Percentiles rank a stretch among this genome's conserved stretches.
Evolutionary conservation across 805 yeast species (phyloP).

Genomic region (Ogataea nakhonphanomensis): DNA sequence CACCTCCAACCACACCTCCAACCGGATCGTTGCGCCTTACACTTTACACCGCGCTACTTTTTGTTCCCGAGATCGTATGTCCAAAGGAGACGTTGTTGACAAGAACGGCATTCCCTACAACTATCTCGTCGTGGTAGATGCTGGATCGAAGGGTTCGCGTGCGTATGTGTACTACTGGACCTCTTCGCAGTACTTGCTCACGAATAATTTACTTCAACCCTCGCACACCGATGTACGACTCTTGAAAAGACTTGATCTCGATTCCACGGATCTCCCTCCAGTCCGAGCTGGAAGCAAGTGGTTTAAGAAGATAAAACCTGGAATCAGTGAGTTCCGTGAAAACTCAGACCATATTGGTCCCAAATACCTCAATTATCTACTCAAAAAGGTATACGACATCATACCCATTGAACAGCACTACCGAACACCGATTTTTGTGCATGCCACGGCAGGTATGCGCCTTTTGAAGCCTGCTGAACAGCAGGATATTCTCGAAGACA

Average conservation of each 20-base stretch:
- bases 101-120: slow-evolving; percentile 49
- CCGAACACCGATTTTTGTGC: slow-evolving; percentile 65
- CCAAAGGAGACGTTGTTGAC: slow-evolving; percentile 30
- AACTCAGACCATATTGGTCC: slow-evolving; percentile 50
- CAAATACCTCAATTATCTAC: slow-evolving; percentile 47
- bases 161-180: slow-evolving; percentile 59
- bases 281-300: slow-evolving; percentile 38
- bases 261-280: slow-evolving; percentile 15
- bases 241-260: slow-evolving; percentile 7
- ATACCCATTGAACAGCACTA: slow-evolving; percentile 59
- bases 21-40: neutral
- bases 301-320: slow-evolving; percentile 54
- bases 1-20: neutral
- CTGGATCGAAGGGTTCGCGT: slow-evolving; percentile 65
- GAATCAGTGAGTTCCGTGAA: slow-evolving; percentile 48
- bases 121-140: slow-evolving; percentile 58
- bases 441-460: slow-evolving; percentile 71
- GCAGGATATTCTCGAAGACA: slow-evolving; percentile 39
- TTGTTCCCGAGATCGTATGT: neutral
- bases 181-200: slow-evolving; percentile 33
- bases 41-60: slow-evolving; percentile 2
- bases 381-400: slow-evolving; percentile 44
- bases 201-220: slow-evolving; percentile 15
- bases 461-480: slow-evolving; percentile 48
- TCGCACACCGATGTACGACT: slow-evolving; percentile 5